Percentiles rank a stretch among this genome's conserved stretches.
These are phyloP conservation scores for Hortiboletus rubellus DNA, from an alignment of 1,284 basidiomycete species.

Conservation along the genomic window DNA sequence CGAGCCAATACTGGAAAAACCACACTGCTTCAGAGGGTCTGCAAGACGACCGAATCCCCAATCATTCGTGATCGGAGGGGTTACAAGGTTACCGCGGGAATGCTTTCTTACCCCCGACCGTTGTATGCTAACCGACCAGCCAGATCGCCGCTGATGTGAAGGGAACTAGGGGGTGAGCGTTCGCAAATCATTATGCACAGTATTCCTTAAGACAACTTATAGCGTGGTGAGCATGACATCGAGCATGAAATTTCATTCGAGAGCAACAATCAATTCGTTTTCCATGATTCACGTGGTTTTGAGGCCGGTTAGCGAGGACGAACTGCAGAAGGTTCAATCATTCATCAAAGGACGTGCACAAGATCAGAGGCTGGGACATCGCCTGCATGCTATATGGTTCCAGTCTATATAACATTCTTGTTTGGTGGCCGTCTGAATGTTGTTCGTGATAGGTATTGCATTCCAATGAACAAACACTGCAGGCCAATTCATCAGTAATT, in stretches of 20 bases:
- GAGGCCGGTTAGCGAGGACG: slow-evolving; percentile 24
- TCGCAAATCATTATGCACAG: no score
- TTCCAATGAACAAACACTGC: slow-evolving; percentile 7
- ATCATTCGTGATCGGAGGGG: slow-evolving; percentile 2
- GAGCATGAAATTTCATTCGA: slow-evolving; percentile 32
- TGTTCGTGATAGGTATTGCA: slow-evolving; percentile 16
- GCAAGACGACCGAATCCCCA: slow-evolving; percentile 12
- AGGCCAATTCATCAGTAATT: no score
- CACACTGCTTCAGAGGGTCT: slow-evolving; percentile 15
- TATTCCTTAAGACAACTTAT: background rate
- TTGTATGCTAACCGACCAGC: background rate
- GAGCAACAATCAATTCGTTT: slow-evolving; percentile 21
- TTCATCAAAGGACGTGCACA: slow-evolving; percentile 16
- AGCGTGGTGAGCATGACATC: slow-evolving; percentile 37
- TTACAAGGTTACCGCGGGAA: background rate
- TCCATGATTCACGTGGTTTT: slow-evolving; percentile 35
- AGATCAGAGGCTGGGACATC: slow-evolving; percentile 2
- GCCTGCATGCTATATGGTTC: slow-evolving; percentile 34
- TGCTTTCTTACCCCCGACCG: background rate
- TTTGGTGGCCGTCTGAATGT: background rate
- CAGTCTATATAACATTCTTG: no score
- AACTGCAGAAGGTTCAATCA: slow-evolving; percentile 7
- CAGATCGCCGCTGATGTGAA: background rate
- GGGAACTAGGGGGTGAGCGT: background rate
- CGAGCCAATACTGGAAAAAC: slow-evolving; percentile 17